Evolutionary conservation across 495 filamentous ascomycete species (phyloP), one percentile per base, ranked within the genome.

Genomic region (Neurospora discreta): DNA sequence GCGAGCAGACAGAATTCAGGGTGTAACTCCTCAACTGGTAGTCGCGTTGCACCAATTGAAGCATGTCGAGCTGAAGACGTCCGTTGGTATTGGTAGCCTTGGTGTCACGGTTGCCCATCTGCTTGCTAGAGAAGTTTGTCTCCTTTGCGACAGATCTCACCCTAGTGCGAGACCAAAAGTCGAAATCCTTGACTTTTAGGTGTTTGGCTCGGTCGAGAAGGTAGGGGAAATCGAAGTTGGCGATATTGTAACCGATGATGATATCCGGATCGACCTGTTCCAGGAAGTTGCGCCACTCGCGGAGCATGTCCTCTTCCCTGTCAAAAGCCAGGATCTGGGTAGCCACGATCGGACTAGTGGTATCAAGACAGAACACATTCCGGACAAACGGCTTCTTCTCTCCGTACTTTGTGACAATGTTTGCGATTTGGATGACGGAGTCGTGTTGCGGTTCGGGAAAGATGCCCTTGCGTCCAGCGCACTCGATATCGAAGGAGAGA

Each of bases 181-280:
- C 90, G 73, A 99, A 99, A 0, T 82, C 82, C 0, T 71, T 74
- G 69, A 90, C 88, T 71, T 94, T 95, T 13, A 99, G 83, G 77
- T 96, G 89, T 71, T 89, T 92, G 23, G 95, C 95, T 23, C 95
- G 89, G 36, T 97, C 92, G 23, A 99, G 86, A 5, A 99, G 88
- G 78, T 99, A 99, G 3, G 95, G 94, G 75, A 99, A 97, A 82
- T 99, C 95, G 82, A 99, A 99, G 81, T 99, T 99, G 76, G 92
- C 85, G 82, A 97, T 98, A 79, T 99, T 99, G 87, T 99, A 99
- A 60, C 95, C 95, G 73, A 95, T 99, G 76, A 99, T 98, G 38
- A 99, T 90, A 81, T 99, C 95, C 0, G 95, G 95, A 76, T 99
- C 95, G 3, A 95, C 95, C 78, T 92, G 90, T 68, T 94, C 86